Conservation (phyloP, 192 early-diverging fungal species). For the Coemansia sp. region DNA sequence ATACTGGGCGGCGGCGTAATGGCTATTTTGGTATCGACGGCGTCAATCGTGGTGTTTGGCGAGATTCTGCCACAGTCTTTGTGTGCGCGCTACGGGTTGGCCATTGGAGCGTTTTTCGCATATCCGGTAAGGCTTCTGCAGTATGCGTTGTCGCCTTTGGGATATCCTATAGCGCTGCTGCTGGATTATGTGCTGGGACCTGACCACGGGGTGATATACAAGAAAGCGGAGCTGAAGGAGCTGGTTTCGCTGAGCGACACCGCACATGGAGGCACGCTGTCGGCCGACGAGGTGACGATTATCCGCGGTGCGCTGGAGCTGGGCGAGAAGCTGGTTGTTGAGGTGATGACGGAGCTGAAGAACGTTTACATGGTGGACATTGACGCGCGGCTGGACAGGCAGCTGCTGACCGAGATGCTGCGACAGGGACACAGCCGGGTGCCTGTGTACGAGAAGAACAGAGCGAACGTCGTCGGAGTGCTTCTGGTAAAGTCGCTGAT, state of each 20-base stretch:
- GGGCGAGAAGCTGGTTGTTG: slow-evolving; percentile 66
- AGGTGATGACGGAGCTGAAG: slow-evolving; percentile 72
- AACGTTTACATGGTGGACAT: slow-evolving; percentile 70
- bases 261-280: slow-evolving; percentile 68
- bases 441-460: slow-evolving; percentile 65
- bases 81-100: slow-evolving; percentile 85
- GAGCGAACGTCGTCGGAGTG: slow-evolving; percentile 72
- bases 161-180: slow-evolving; percentile 85
- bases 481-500: slow-evolving; percentile 77
- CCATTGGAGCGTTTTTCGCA: slow-evolving; percentile 88
- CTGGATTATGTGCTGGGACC: slow-evolving; percentile 85
- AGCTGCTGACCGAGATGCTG: slow-evolving; percentile 63
- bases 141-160: slow-evolving; percentile 65
- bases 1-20: slow-evolving; percentile 73
- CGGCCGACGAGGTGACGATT: slow-evolving; percentile 78
- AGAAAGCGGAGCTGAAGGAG: slow-evolving; percentile 73
- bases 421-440: slow-evolving; percentile 74
- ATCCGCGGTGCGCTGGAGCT: slow-evolving; percentile 80
- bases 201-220: slow-evolving; percentile 87
- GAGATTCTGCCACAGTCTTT: slow-evolving; percentile 97
- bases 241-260: slow-evolving; percentile 75
- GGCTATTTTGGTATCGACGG: slow-evolving; percentile 87
- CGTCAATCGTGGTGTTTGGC: slow-evolving; percentile 90
- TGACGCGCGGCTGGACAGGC: slow-evolving; percentile 61
- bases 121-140: slow-evolving; percentile 69